phyloP scores from a whole-genome alignment of 768 basidiomycete species.

The Suillus occidentalis region DNA sequence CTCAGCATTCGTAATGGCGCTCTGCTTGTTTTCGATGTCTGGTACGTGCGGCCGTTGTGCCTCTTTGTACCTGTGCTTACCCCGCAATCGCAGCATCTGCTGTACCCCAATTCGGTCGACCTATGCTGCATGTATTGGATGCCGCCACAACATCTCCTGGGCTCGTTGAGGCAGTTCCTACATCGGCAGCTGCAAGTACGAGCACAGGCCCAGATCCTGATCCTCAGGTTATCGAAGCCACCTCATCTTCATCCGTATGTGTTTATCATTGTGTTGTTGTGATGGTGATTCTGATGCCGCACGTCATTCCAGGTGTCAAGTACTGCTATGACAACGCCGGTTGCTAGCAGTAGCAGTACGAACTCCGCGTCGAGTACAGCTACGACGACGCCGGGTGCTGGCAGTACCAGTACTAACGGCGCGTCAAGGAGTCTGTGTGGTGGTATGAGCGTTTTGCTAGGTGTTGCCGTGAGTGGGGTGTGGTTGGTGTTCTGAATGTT shows the following conservation, averaged over 20 bases:
- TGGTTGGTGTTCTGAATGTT: background rate
- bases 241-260: background rate
- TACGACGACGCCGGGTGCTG: background rate
- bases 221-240: background rate
- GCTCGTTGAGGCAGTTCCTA: background rate
- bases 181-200: background rate
- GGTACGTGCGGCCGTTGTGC: slow-evolving; percentile 10
- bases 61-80: background rate
- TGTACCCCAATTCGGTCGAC: slow-evolving; percentile 21
- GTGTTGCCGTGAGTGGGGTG: background rate
- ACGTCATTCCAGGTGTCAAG: background rate
- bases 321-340: background rate
- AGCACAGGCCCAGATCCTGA: background rate
- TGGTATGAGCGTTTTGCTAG: slow-evolving; percentile 9
- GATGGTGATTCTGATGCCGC: background rate
- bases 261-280: background rate
- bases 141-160: background rate
- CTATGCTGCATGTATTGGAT: slow-evolving; percentile 15
- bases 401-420: slow-evolving; percentile 11
- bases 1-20: slow-evolving; percentile 11
- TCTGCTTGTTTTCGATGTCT: slow-evolving; percentile 15
- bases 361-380: slow-evolving; percentile 14
- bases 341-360: background rate
- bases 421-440: slow-evolving; percentile 14
- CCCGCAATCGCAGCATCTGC: slow-evolving; percentile 16